Evolutionary conservation across 192 early-diverging fungal genomes (phyloP).

Genomic region (Backusella liffmaniae): DNA sequence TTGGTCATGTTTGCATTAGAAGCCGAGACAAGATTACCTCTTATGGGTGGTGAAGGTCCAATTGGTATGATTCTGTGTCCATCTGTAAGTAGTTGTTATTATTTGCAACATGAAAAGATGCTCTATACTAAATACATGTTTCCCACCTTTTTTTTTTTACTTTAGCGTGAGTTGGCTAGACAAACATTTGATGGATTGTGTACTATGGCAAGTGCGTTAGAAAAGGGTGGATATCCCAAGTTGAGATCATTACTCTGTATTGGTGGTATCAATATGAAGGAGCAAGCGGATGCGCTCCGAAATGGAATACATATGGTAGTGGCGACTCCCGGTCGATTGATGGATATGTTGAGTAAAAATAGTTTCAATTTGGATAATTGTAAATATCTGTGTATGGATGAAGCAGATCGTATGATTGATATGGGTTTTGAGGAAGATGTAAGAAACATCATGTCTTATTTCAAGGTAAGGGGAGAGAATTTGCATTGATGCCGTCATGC

Average conservation of each 20-base stretch:
- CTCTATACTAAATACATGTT: neutral
- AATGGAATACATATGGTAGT: conserved; percentile 91
- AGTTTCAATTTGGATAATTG: conserved; percentile 87
- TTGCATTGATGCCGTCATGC: neutral
- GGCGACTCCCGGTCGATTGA: conserved; percentile 92
- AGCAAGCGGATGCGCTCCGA: conserved; percentile 73
- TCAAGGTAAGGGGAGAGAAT: conserved; percentile 49
- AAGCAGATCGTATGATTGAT: conserved; percentile 99
- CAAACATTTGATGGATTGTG: conserved; percentile 90
- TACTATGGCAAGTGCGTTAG: conserved; percentile 59
- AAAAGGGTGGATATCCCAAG: conserved; percentile 65
- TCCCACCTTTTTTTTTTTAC: neutral
- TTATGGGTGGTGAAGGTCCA: conserved; percentile 86
- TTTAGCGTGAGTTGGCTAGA: conserved; percentile 86
- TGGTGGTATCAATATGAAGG: conserved; percentile 92
- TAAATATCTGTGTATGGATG: conserved; percentile 93
- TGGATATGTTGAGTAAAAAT: conserved; percentile 88
- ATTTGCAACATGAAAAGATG: neutral
- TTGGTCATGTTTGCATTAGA: conserved; percentile 91
- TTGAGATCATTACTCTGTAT: conserved; percentile 85
- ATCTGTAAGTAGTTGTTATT: conserved; percentile 54
- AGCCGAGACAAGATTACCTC: conserved; percentile 81
- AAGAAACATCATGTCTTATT: conserved; percentile 93
- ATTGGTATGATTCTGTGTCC: conserved; percentile 94
- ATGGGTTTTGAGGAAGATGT: conserved; percentile 99